A percentile compares a stretch with the other conserved stretches of the same genome.
Evolutionary conservation across 75 land plant species (phyloP).

Genomic region (Adiantum capillusveneris): DNA sequence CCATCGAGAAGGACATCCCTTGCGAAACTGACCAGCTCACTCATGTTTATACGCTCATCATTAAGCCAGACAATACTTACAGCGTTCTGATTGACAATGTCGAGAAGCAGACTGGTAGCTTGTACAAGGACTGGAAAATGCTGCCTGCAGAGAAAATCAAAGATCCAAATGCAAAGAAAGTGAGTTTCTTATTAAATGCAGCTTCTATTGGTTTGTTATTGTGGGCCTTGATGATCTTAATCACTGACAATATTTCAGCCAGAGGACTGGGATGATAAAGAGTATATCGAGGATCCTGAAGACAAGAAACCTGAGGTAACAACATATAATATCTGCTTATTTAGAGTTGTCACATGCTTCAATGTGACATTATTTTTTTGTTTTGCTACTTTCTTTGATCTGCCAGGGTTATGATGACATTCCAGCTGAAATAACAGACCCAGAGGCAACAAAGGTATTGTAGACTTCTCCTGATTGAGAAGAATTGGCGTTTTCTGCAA

Average conservation of each 20-base stretch:
- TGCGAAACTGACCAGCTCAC: conserved; percentile 89
- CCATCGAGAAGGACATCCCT: conserved; percentile 67
- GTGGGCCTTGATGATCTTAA: too few species aligned
- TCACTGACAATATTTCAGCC: conserved; percentile 64
- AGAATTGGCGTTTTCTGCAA: too few species aligned
- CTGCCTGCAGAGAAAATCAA: conserved; percentile 73
- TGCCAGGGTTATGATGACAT: conserved; percentile 55
- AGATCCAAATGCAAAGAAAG: conserved; percentile 81
- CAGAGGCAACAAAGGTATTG: conserved; percentile 63
- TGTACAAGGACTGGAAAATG: conserved; percentile 72
- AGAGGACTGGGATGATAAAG: conserved; percentile 92
- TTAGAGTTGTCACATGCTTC: too few species aligned
- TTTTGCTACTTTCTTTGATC: too few species aligned
- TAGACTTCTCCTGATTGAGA: too few species aligned
- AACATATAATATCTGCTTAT: too few species aligned
- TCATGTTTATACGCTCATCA: conserved; percentile 87
- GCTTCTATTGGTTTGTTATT: too few species aligned
- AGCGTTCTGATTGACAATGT: conserved; percentile 73
- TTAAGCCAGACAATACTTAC: conserved; percentile 77
- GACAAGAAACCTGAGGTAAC: conserved; percentile 86
- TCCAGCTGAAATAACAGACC: conserved; percentile 55
- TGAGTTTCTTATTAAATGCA: conserved; percentile 12
- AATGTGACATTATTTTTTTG: too few species aligned
- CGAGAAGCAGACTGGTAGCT: conserved; percentile 66
- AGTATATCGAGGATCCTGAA: conserved; percentile 85